Conservation (phyloP, 2,329 filamentous ascomycete species). For the Paracoccidioides lutzii region DNA sequence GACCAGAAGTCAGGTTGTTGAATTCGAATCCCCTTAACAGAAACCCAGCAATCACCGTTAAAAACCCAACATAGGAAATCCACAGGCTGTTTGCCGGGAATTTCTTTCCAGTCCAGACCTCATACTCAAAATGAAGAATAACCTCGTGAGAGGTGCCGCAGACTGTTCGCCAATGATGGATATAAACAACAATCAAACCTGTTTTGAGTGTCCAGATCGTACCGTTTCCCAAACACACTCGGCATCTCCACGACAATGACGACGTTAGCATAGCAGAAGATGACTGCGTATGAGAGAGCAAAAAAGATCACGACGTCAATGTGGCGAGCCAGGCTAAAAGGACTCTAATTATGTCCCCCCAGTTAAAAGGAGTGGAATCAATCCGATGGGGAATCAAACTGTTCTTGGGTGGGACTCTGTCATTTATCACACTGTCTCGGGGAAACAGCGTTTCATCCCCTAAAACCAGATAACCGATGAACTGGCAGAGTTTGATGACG, state of each 20-base stretch:
- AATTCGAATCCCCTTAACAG: too few relatives aligned
- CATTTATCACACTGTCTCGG: constrained; percentile 9
- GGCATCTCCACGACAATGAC: constrained; percentile 47
- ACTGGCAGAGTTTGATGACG: constrained; percentile 30
- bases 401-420: background rate
- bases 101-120: constrained; percentile 14
- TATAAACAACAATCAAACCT: constrained; percentile 47
- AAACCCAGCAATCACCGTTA: constrained; percentile 39
- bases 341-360: constrained; percentile 41
- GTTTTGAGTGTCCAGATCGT: constrained; percentile 45
- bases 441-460: constrained; percentile 44
- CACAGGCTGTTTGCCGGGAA: constrained; percentile 44
- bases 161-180: constrained; percentile 46
- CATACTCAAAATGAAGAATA: constrained; percentile 36
- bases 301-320: constrained; percentile 40
- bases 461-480: constrained; percentile 44
- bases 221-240: constrained; percentile 43
- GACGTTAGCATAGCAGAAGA: constrained; percentile 44
- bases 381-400: constrained; percentile 26
- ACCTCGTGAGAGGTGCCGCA: constrained; percentile 41
- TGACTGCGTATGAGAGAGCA: constrained; percentile 42
- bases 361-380: constrained; percentile 38
- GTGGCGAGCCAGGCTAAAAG: constrained; percentile 35
- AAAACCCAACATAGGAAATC: constrained; percentile 42
- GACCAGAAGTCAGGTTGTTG: constrained; percentile 26